These are phyloP conservation scores for Candida xyloterini DNA, from an alignment of 805 yeast genomes.

Conservation along the genomic window DNA sequence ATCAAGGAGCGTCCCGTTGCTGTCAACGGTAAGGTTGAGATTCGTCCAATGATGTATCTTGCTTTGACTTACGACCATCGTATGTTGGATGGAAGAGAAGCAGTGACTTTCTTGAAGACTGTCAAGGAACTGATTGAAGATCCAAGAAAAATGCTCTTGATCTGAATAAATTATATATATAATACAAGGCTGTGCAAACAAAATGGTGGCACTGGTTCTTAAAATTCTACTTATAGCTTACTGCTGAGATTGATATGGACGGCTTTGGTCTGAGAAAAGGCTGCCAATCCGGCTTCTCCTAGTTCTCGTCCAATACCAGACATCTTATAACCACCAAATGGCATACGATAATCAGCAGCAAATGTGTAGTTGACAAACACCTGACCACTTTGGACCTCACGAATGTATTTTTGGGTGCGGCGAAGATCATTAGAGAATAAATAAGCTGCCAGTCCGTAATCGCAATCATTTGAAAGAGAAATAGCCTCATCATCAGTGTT, in stretches of 20 bases:
- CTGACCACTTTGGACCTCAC: slow-evolving; percentile 79
- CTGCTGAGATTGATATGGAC: slow-evolving; percentile 52
- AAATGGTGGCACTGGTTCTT: no score
- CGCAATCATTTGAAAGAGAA: slow-evolving; percentile 71
- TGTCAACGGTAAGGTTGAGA: slow-evolving; percentile 90
- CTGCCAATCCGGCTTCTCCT: slow-evolving; percentile 82
- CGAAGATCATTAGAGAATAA: slow-evolving; percentile 73
- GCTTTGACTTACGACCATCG: slow-evolving; percentile 99
- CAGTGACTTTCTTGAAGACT: slow-evolving; percentile 92
- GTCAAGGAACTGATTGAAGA: slow-evolving; percentile 97
- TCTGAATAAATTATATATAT: slow-evolving; percentile 19
- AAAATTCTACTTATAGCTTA: slow-evolving; percentile 15
- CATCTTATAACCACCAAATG: slow-evolving; percentile 90
- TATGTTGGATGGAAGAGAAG: slow-evolving; percentile 97
- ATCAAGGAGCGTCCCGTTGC: slow-evolving; percentile 97
- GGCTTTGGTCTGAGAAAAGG: slow-evolving; percentile 83
- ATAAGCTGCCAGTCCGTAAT: slow-evolving; percentile 90
- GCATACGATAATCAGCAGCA: slow-evolving; percentile 82
- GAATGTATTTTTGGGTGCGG: slow-evolving; percentile 73
- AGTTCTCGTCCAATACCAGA: slow-evolving; percentile 93
- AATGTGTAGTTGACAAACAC: slow-evolving; percentile 91
- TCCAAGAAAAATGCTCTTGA: slow-evolving; percentile 93
- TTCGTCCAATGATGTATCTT: slow-evolving; percentile 99
- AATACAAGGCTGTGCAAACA: not conserved
- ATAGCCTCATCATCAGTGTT: slow-evolving; percentile 79